Percentiles rank a stretch among this genome's conserved stretches.
phyloP scores from a whole-genome alignment of 139 green algal genomes.

The Coelastrella sp. region DNA sequence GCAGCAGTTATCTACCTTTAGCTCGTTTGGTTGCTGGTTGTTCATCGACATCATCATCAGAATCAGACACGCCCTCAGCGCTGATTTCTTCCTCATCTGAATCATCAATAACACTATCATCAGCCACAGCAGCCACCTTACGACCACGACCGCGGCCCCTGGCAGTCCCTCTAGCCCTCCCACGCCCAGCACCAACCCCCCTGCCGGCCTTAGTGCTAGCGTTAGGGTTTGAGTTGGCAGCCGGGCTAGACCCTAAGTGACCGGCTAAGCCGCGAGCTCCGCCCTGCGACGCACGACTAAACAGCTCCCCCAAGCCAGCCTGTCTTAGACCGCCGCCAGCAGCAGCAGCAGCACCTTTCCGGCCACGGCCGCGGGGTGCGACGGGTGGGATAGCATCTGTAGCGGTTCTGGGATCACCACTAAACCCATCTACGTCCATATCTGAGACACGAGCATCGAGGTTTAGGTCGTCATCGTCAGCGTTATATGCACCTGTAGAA shows the following conservation, averaged over 20 bases:
- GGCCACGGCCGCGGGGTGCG: neutral
- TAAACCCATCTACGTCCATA: neutral
- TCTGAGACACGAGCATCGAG: neutral
- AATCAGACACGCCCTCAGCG: neutral
- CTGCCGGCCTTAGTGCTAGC: neutral
- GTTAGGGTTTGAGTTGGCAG: neutral
- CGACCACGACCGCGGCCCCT: neutral
- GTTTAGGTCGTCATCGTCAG: neutral
- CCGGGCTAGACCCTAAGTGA: neutral
- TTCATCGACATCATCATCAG: conserved; percentile 1
- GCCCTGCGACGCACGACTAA: neutral
- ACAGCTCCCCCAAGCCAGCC: conserved; percentile 4
- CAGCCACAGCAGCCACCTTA: neutral
- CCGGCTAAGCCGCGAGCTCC: neutral
- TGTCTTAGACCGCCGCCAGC: conserved; percentile 2
- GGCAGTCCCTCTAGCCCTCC: neutral
- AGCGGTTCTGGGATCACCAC: neutral
- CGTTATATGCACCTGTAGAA: neutral
- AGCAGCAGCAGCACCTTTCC: neutral
- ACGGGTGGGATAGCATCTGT: conserved; percentile 1
- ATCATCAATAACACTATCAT: neutral
- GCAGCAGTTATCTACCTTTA: neutral
- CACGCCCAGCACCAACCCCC: neutral
- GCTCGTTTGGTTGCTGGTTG: conserved; percentile 20
- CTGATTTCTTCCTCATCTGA: neutral